Evolutionary conservation across 192 early-diverging fungal genomes (phyloP).

Genomic region (Umbelopsis sp.): DNA sequence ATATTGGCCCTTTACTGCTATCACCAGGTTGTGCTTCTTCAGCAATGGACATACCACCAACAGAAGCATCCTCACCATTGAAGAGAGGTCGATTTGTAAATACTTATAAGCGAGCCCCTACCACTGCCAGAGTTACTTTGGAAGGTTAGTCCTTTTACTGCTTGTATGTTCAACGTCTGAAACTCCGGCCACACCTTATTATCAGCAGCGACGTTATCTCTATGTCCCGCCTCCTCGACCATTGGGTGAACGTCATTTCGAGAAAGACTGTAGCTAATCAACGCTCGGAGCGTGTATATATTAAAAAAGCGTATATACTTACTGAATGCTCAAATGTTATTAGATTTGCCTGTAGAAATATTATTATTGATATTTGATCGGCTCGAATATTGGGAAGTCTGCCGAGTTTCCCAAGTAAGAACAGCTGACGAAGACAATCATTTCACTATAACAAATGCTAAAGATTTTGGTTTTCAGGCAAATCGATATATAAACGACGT

Average conservation of each 20-base stretch:
- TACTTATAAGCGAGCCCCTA: neutral
- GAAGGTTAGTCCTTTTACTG: conserved; percentile 11
- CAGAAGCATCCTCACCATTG: conserved; percentile 18
- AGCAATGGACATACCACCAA: conserved; percentile 20
- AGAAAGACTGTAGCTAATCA: neutral
- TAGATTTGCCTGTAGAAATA: conserved; percentile 14
- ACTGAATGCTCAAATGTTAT: neutral
- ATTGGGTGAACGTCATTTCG: neutral
- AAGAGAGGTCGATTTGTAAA: conserved; percentile 20
- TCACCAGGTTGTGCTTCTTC: neutral
- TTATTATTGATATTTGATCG: conserved; percentile 12
- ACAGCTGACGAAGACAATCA: neutral
- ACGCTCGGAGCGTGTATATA: neutral
- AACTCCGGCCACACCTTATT: conserved; percentile 3
- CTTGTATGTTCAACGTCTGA: neutral
- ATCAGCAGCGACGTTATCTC: conserved; percentile 2
- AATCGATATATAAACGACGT: conserved; percentile 20
- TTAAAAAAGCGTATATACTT: neutral
- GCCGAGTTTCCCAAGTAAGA: conserved; percentile 16
- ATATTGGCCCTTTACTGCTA: no score
- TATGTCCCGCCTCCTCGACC: neutral
- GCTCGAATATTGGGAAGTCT: conserved; percentile 13
- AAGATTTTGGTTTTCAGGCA: neutral
- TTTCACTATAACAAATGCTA: neutral
- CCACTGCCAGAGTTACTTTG: conserved; percentile 1